Evolutionary conservation across 2,329 filamentous ascomycete genomes (phyloP).

Genomic region (Penicillium sclerotiorum): DNA sequence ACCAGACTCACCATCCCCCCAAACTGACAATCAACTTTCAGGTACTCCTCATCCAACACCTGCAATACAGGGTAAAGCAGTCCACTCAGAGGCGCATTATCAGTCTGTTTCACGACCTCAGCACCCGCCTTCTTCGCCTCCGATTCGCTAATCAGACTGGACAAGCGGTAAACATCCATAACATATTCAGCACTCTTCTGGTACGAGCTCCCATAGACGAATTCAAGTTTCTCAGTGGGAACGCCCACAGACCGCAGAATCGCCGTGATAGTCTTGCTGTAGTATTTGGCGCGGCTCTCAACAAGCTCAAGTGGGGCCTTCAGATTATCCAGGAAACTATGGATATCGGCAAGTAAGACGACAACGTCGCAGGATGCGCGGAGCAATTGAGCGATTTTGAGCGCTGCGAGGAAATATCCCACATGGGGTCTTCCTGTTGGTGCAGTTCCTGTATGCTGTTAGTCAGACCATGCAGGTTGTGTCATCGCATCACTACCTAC

Average conservation of each 20-base stretch:
- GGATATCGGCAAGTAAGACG: slow-evolving; percentile 70
- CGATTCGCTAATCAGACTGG: slow-evolving; percentile 61
- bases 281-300: slow-evolving; percentile 79
- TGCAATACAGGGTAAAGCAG: slow-evolving; percentile 85
- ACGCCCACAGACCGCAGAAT: slow-evolving; percentile 78
- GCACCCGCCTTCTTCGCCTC: slow-evolving; percentile 88
- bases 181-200: slow-evolving; percentile 69
- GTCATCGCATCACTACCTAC: slow-evolving; percentile 57
- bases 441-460: slow-evolving; percentile 1
- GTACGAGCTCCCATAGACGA: slow-evolving; percentile 83
- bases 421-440: slow-evolving; percentile 63
- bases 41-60: slow-evolving; percentile 82
- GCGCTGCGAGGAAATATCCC: slow-evolving; percentile 79
- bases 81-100: slow-evolving; percentile 72
- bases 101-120: slow-evolving; percentile 90
- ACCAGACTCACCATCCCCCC: slow-evolving; percentile 56
- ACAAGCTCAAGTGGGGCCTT: slow-evolving; percentile 90
- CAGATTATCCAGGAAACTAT: slow-evolving; percentile 54
- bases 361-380: slow-evolving; percentile 80
- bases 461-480: neutral
- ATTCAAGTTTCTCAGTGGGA: slow-evolving; percentile 74
- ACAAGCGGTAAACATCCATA: slow-evolving; percentile 85
- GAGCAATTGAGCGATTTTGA: slow-evolving; percentile 89
- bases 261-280: slow-evolving; percentile 72
- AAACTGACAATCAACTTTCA: slow-evolving; percentile 88